phyloP scores from a whole-genome alignment of 306 rosid species.

The Medicago arabica region DNA sequence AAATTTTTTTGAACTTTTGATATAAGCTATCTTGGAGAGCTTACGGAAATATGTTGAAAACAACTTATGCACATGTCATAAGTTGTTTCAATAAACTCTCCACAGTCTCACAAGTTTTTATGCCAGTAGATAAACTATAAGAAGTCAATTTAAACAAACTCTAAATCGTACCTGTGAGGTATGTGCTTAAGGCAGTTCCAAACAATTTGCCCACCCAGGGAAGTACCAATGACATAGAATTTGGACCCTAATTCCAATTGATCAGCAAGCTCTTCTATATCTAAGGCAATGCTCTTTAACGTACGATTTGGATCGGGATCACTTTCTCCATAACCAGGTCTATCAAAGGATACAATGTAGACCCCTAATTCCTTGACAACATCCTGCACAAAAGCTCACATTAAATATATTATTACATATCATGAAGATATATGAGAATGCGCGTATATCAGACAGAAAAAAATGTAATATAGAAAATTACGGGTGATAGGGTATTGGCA shows the following conservation, averaged over 20 bases:
- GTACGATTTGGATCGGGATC: conserved; percentile 88
- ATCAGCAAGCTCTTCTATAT: conserved; percentile 93
- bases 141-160: not conserved
- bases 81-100: not conserved
- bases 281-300: conserved; percentile 71
- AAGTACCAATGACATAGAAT: conserved; percentile 72
- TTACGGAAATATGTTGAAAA: not conserved
- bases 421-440: not conserved
- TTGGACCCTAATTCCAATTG: conserved; percentile 71
- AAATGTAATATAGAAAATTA: conserved; percentile 41
- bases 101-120: not conserved
- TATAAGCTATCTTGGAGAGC: too few species aligned
- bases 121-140: not conserved
- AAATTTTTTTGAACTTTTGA: not conserved
- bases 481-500: conserved; percentile 61
- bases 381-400: conserved; percentile 56
- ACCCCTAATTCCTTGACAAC: conserved; percentile 62
- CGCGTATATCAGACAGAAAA: not conserved
- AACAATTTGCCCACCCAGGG: conserved; percentile 84
- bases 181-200: conserved; percentile 90
- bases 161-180: conserved; percentile 72
- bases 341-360: conserved; percentile 77
- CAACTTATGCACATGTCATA: not conserved
- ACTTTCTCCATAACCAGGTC: conserved; percentile 96
- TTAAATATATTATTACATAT: conserved; percentile 22